Evolutionary conservation across 73 alveolate species (phyloP).

Genomic region (Tetrahymena thermophila): DNA sequence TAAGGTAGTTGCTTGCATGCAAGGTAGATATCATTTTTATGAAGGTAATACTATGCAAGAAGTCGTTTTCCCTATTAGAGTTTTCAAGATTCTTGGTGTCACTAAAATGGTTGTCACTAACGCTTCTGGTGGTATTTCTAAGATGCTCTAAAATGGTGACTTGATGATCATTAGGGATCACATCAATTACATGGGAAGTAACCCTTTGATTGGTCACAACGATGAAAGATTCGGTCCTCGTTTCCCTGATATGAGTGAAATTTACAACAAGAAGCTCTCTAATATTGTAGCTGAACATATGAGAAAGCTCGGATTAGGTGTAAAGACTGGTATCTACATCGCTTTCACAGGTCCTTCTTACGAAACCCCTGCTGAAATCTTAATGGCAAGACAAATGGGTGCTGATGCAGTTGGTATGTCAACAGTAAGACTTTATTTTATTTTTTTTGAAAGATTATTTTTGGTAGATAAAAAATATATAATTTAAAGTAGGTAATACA

Average conservation of each 20-base stretch:
- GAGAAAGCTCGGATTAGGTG: neutral
- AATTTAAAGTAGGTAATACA: neutral
- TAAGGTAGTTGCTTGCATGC: constrained; percentile 3
- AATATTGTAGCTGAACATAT: neutral
- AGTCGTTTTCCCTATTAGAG: constrained; percentile 2
- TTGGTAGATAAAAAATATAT: neutral
- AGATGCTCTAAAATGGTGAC: constrained; percentile 11
- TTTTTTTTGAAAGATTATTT: neutral
- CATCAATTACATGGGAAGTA: constrained; percentile 2
- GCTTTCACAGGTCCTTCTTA: constrained; percentile 17
- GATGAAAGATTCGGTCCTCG: constrained; percentile 15
- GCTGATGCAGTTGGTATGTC: constrained; percentile 26
- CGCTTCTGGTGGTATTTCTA: constrained; percentile 23
- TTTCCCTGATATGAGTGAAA: constrained; percentile 8
- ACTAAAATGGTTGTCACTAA: constrained; percentile 10
- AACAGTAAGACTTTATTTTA: neutral
- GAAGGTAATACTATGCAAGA: constrained; percentile 10
- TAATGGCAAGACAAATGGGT: neutral
- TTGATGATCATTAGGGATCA: constrained; percentile 12
- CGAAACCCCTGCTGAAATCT: constrained; percentile 25
- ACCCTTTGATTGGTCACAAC: constrained; percentile 10
- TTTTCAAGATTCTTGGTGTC: constrained; percentile 5
- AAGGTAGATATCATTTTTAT: constrained; percentile 11
- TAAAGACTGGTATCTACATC: constrained; percentile 3
- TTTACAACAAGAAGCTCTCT: neutral